Evolutionary conservation across 768 basidiomycete genomes (phyloP).

Genomic region (Kwoniella mangroviensis): DNA sequence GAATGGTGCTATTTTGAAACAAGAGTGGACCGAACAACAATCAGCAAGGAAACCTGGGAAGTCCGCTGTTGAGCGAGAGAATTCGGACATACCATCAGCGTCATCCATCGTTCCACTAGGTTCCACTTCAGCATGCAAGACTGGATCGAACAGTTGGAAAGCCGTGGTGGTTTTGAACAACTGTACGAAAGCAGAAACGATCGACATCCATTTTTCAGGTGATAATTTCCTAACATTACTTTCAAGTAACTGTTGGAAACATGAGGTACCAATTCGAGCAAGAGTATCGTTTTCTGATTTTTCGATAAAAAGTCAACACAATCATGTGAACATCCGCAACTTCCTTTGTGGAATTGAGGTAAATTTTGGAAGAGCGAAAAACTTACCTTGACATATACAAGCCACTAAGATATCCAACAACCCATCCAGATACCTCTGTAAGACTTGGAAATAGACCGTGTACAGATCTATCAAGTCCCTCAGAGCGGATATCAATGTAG

Average conservation of each 20-base stretch:
- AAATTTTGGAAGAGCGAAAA: no score
- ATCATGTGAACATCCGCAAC: slow-evolving; percentile 15
- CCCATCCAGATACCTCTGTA: slow-evolving; percentile 91
- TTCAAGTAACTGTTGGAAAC: slow-evolving; percentile 92
- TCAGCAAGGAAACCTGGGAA: neutral
- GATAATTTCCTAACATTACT: slow-evolving; percentile 87
- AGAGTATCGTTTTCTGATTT: slow-evolving; percentile 91
- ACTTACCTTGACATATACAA: slow-evolving; percentile 95
- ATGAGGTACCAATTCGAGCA: slow-evolving; percentile 95
- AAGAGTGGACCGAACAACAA: neutral
- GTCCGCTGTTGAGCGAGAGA: neutral
- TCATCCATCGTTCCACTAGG: slow-evolving; percentile 43
- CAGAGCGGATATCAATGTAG: slow-evolving; percentile 97
- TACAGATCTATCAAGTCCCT: slow-evolving; percentile 94
- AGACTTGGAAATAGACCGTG: slow-evolving; percentile 88
- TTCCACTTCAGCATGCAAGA: slow-evolving; percentile 76
- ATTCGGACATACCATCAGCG: slow-evolving; percentile 39
- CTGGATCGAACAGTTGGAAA: slow-evolving; percentile 93
- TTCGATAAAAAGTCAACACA: neutral
- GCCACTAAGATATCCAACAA: slow-evolving; percentile 88
- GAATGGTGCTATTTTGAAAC: slow-evolving; percentile 32
- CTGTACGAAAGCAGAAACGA: slow-evolving; percentile 89
- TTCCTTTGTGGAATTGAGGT: no score
- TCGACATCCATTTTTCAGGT: slow-evolving; percentile 82
- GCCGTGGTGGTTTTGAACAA: slow-evolving; percentile 98